Evolutionary conservation across 805 yeast genomes (phyloP).

Genomic region (Cyberlindnera americana): DNA sequence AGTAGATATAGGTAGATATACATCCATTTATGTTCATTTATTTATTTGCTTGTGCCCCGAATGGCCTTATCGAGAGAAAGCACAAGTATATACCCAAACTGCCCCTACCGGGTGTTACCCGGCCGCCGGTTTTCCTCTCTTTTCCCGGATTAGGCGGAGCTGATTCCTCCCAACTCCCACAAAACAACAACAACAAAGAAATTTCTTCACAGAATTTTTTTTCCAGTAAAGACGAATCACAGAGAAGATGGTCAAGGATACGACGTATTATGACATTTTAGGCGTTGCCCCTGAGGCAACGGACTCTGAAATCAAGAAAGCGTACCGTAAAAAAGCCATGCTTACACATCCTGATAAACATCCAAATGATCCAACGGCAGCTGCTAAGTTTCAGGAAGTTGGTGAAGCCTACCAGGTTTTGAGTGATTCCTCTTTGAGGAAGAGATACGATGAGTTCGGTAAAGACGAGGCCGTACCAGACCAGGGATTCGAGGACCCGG

Average conservation of each 20-base stretch:
- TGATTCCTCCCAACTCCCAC: too few relatives aligned
- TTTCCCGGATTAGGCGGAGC: too few relatives aligned
- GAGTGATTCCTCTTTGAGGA: slow-evolving; percentile 66
- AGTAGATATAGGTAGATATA: too few relatives aligned
- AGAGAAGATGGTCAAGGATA: slow-evolving; percentile 45
- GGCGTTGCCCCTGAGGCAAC: slow-evolving; percentile 69
- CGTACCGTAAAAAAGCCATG: slow-evolving; percentile 88
- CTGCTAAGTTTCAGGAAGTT: slow-evolving; percentile 75
- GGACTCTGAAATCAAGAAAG: slow-evolving; percentile 82
- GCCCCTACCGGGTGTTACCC: too few relatives aligned
- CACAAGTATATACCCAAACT: too few relatives aligned
- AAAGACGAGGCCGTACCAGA: slow-evolving; percentile 69
- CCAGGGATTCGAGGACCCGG: slow-evolving; percentile 78
- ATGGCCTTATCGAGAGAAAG: too few relatives aligned
- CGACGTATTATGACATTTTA: slow-evolving; percentile 79
- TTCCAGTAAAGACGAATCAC: neutral
- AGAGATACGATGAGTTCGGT: slow-evolving; percentile 80
- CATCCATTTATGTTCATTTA: too few relatives aligned
- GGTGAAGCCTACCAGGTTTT: slow-evolving; percentile 74
- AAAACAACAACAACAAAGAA: too few relatives aligned
- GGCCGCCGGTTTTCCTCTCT: too few relatives aligned
- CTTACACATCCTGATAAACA: slow-evolving; percentile 93
- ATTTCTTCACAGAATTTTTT: too few relatives aligned
- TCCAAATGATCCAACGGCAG: slow-evolving; percentile 91
- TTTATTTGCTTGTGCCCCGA: too few relatives aligned